A percentile compares a stretch with the other conserved stretches of the same genome.
Evolutionary conservation across 371 early-diverging fungal species (phyloP).

Genomic region (Apophysomyces trapeziformis): DNA sequence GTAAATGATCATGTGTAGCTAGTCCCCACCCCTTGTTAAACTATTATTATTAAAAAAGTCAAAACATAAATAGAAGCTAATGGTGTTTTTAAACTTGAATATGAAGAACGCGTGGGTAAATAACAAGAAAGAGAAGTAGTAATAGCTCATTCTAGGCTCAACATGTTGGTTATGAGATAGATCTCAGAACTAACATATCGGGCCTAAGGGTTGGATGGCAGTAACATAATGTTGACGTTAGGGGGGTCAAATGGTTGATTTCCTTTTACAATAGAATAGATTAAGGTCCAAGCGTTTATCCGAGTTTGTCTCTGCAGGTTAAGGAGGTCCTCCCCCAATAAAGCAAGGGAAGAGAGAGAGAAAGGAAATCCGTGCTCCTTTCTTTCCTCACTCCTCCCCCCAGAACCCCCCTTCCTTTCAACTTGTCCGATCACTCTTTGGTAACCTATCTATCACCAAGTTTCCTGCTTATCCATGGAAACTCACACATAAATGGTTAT

Average conservation of each 20-base stretch:
- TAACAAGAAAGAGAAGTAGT: background rate
- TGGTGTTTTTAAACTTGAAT: background rate
- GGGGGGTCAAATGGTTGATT: slow-evolving; percentile 3
- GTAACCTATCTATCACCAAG: background rate
- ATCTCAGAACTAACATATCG: slow-evolving; percentile 3
- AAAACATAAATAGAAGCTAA: slow-evolving; percentile 15
- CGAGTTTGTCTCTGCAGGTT: background rate
- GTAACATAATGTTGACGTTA: slow-evolving; percentile 9
- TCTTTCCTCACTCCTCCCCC: background rate
- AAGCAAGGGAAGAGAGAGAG: background rate
- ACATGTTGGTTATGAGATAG: background rate
- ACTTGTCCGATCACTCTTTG: background rate
- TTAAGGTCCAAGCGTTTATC: slow-evolving; percentile 11
- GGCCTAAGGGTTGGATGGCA: slow-evolving; percentile 1
- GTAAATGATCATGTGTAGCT: slow-evolving; percentile 18
- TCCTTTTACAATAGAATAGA: background rate
- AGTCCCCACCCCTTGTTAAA: slow-evolving; percentile 1
- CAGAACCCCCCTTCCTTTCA: background rate
- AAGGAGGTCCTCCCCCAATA: slow-evolving; percentile 3
- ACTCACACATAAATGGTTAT: background rate
- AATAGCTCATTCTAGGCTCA: background rate
- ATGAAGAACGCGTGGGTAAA: background rate
- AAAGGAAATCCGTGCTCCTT: slow-evolving; percentile 6
- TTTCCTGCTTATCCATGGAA: background rate
- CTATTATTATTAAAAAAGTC: slow-evolving; percentile 6